Percentiles rank a stretch among this genome's conserved stretches.
Conservation (phyloP, 257 asterid species). For the Cinchona pubescens region DNA sequence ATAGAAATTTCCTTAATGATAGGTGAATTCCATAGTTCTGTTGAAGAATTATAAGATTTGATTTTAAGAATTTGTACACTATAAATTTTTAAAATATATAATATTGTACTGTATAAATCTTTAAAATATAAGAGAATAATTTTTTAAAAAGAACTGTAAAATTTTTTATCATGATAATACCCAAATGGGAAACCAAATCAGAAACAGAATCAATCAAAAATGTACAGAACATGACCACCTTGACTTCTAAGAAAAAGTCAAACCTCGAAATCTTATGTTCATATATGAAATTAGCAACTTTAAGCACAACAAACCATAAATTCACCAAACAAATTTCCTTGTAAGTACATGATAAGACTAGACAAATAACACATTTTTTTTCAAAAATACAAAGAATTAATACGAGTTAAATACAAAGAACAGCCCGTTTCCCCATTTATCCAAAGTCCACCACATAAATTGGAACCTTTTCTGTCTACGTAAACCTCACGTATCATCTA, state of each 20-base stretch:
- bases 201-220: neutral
- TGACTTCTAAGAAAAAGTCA: neutral
- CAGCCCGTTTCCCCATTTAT: neutral
- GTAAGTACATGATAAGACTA: neutral
- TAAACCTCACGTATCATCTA: conserved; percentile 42
- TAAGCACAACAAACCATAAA: neutral
- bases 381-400: conserved; percentile 4
- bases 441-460: neutral
- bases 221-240: neutral
- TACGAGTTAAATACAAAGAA: too few relatives aligned
- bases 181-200: neutral
- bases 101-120: too few relatives aligned
- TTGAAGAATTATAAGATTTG: too few relatives aligned
- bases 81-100: too few relatives aligned
- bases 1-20: too few relatives aligned
- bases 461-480: conserved; percentile 14
- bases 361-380: too few relatives aligned
- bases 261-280: neutral
- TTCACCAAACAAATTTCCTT: neutral
- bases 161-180: too few relatives aligned
- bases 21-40: too few relatives aligned
- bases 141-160: too few relatives aligned
- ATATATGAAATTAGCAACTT: neutral
- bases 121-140: too few relatives aligned
- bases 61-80: too few relatives aligned